Base-by-base conservation (phyloP, 1,284 basidiomycete genomes). In the Heterobasidion annosum region DNA sequence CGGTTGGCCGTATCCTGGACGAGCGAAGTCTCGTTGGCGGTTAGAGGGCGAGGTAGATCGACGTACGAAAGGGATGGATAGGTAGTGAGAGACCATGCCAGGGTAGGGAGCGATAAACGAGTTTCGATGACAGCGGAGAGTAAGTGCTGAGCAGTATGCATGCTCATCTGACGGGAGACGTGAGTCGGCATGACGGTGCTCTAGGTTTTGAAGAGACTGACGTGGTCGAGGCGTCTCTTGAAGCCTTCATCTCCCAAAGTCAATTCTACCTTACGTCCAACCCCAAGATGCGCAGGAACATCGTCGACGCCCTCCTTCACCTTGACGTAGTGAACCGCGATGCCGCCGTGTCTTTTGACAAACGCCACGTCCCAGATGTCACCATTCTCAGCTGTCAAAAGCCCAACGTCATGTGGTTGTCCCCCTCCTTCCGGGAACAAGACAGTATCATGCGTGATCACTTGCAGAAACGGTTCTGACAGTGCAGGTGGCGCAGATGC, bases 391-490 rank as follows among this genome's bases (percentile, higher is more conserved):
- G 68, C 68, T 1, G 73, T 75, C 18, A 94, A 70, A 8, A 73
- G 54, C 0, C 91, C 92, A 19, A 82, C 83, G 64, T 94, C 92
- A 5, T 83, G 84, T 0, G 90, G 88, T 62, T 95, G 92, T 2
- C 90, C 91, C 13, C 92, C 92, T 12, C 91, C 90, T 70, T 94
- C 92, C 0, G 92, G 92, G 64, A 94, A 94, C 47, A 93, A 77
- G n/a, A 91, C 76, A 1, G 90, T 93, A 66, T 94, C 92, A 57
- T 86, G 82, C 43, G 91, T 70, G 58, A 88, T 75, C 3, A 94
- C 71, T 60, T 85, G 80, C 35, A 86, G 70, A 15, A 81, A 67
- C 5, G 78, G 76, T 48, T 71, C 73, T 12, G 64, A 67, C 1
- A 60, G 56, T 6, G 52, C 48, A 13, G 76, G 72, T n/a, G 75